Evolutionary conservation across 2,329 filamentous ascomycete genomes (phyloP).

Genomic region (Pyrenophora tritici-repentis): DNA sequence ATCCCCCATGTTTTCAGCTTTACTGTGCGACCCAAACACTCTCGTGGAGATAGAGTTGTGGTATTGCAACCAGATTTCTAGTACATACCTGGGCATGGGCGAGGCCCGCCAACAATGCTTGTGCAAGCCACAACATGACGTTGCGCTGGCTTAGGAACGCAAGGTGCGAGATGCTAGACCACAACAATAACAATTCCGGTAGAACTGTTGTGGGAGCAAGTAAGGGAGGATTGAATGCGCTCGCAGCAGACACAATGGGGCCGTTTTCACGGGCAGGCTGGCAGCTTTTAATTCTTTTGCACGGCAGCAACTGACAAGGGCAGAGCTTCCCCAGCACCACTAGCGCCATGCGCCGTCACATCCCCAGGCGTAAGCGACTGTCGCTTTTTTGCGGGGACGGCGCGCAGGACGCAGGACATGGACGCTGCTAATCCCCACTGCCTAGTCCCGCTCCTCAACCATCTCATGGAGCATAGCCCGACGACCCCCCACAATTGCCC

Average conservation of each 20-base stretch:
- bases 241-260: slow-evolving; percentile 8
- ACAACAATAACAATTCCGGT: slow-evolving; percentile 9
- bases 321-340: slow-evolving; percentile 15
- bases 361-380: slow-evolving; percentile 16
- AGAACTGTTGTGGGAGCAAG: slow-evolving; percentile 17
- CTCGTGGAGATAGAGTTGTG: slow-evolving; percentile 15
- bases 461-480: slow-evolving; percentile 22
- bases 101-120: slow-evolving; percentile 41
- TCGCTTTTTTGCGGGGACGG: slow-evolving; percentile 20
- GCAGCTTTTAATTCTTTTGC: slow-evolving; percentile 23
- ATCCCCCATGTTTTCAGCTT: slow-evolving; percentile 37
- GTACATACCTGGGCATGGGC: slow-evolving; percentile 40
- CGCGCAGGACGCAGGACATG: slow-evolving; percentile 11
- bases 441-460: slow-evolving; percentile 14
- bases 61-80: slow-evolving; percentile 13
- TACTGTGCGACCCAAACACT: slow-evolving; percentile 1
- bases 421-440: slow-evolving; percentile 29
- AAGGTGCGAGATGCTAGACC: slow-evolving; percentile 11
- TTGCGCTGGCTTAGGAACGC: slow-evolving; percentile 26
- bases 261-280: slow-evolving; percentile 17
- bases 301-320: slow-evolving; percentile 7
- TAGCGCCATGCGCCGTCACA: slow-evolving; percentile 17
- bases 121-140: slow-evolving; percentile 46
- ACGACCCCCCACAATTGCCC: slow-evolving; percentile 5
- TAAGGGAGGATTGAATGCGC: slow-evolving; percentile 21